These are phyloP conservation scores for Debaryomyces subglobosus DNA, from an alignment of 1,139 yeast genomes.

Conservation along the genomic window DNA sequence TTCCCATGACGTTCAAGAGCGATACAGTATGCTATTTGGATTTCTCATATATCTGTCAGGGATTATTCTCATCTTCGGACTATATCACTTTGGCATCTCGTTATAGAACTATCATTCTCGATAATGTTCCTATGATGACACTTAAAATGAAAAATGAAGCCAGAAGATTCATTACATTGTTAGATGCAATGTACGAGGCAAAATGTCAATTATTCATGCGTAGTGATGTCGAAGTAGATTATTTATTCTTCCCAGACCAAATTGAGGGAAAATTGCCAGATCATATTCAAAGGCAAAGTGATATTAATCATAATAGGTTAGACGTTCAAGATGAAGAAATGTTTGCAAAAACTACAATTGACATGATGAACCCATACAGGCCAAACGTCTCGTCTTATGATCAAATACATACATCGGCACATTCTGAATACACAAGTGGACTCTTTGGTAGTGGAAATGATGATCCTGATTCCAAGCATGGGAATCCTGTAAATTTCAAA, in stretches of 20 bases:
- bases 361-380: constrained; percentile 63
- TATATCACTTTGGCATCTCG: constrained; percentile 68
- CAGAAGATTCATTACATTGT: constrained; percentile 61
- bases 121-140: constrained; percentile 63
- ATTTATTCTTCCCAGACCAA: constrained; percentile 61
- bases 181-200: constrained; percentile 72
- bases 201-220: constrained; percentile 60
- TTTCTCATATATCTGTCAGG: constrained; percentile 59
- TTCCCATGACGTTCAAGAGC: constrained; percentile 46
- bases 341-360: constrained; percentile 66
- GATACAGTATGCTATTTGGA: constrained; percentile 52
- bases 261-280: constrained; percentile 21
- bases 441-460: constrained; percentile 1
- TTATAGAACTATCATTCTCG: constrained; percentile 58
- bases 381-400: constrained; percentile 71
- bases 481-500: constrained; percentile 37
- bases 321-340: constrained; percentile 68
- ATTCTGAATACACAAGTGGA: constrained; percentile 28
- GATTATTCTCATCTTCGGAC: constrained; percentile 66
- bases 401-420: constrained; percentile 39
- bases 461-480: constrained; percentile 2
- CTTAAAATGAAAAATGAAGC: constrained; percentile 68
- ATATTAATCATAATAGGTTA: constrained; percentile 24
- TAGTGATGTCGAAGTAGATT: constrained; percentile 51
- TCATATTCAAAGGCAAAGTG: constrained; percentile 17